Percentiles rank a stretch among this genome's conserved stretches.
phyloP scores from a whole-genome alignment of 306 rosid species.

The Cicer chorassanicum region DNA sequence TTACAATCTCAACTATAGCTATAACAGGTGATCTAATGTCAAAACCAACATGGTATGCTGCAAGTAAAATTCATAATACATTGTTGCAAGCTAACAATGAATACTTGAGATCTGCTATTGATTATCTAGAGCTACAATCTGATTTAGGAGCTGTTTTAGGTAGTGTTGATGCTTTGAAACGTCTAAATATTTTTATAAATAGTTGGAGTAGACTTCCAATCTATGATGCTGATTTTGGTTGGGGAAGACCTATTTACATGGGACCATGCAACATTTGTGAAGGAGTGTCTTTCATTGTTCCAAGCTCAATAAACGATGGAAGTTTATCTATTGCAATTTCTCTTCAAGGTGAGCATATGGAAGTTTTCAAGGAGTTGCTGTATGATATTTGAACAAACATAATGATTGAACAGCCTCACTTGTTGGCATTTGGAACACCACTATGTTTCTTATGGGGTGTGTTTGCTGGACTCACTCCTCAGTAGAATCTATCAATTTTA shows the following conservation, averaged over 20 bases:
- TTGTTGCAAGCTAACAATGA: constrained; percentile 67
- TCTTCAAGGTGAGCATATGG: constrained; percentile 67
- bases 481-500: no score
- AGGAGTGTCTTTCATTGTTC: constrained; percentile 73
- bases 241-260: constrained; percentile 96
- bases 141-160: constrained; percentile 79
- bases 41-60: constrained; percentile 84
- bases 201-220: constrained; percentile 91
- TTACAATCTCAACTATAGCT: constrained; percentile 75
- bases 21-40: constrained; percentile 69
- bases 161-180: constrained; percentile 75
- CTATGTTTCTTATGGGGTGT: no score
- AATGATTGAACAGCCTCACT: neutral
- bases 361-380: constrained; percentile 57
- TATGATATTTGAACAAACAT: constrained; percentile 52
- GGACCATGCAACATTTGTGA: constrained; percentile 94
- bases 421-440: constrained; percentile 9
- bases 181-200: constrained; percentile 91
- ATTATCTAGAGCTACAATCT: constrained; percentile 81
- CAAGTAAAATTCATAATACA: constrained; percentile 71
- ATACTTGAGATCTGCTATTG: constrained; percentile 81
- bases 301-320: constrained; percentile 71
- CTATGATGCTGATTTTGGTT: constrained; percentile 93
- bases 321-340: constrained; percentile 70
- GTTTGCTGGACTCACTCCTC: no score